Conservation (phyloP, 306 rosid species). For the Quercus mongolica region DNA sequence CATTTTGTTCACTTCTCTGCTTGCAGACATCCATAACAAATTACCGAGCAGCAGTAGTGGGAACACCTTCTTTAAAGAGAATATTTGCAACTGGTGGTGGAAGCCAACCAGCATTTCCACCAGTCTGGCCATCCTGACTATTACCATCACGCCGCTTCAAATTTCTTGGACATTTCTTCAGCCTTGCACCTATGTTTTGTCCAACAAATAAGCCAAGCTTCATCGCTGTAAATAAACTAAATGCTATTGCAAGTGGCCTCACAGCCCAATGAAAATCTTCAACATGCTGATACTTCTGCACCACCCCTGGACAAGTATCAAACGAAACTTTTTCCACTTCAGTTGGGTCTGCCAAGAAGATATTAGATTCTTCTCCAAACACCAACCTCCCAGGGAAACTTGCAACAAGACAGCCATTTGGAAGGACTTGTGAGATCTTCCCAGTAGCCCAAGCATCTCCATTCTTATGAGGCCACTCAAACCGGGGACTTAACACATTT, state of each 20-base stretch:
- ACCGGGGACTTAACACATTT: slow-evolving; percentile 58
- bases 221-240: slow-evolving; percentile 62
- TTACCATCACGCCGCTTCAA: background rate
- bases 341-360: slow-evolving; percentile 83
- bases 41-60: slow-evolving; percentile 31
- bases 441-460: slow-evolving; percentile 66
- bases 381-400: slow-evolving; percentile 73
- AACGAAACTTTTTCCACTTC: slow-evolving; percentile 76
- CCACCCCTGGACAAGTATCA: slow-evolving; percentile 56
- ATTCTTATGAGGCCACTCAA: slow-evolving; percentile 71
- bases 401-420: slow-evolving; percentile 80
- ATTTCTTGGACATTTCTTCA: slow-evolving; percentile 26
- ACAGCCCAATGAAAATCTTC: slow-evolving; percentile 93
- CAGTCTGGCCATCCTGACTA: slow-evolving; percentile 27
- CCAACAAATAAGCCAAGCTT: slow-evolving; percentile 65
- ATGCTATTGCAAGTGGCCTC: slow-evolving; percentile 65
- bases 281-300: slow-evolving; percentile 76
- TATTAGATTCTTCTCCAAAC: slow-evolving; percentile 46
- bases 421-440: slow-evolving; percentile 67
- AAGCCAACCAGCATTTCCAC: slow-evolving; percentile 31
- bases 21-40: background rate
- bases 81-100: slow-evolving; percentile 40
- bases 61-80: slow-evolving; percentile 39
- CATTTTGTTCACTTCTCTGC: background rate
- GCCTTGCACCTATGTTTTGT: slow-evolving; percentile 33